Percentiles rank a stretch among this genome's conserved stretches.
These are phyloP conservation scores for Pezicula rhizophila DNA, from an alignment of 2,329 filamentous ascomycete genomes.

Conservation along the genomic window DNA sequence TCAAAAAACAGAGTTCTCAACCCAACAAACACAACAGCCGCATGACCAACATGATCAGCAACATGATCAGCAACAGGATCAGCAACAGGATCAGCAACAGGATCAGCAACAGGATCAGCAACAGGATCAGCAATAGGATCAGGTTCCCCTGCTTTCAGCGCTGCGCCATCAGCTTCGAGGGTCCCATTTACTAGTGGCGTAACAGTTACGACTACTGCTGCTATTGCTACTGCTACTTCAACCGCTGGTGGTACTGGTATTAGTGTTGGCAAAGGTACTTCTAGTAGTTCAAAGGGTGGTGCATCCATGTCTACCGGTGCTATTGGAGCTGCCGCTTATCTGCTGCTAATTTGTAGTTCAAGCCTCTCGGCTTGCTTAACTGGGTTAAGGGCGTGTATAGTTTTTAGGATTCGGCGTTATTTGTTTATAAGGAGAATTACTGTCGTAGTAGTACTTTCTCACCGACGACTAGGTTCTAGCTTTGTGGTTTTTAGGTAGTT, in stretches of 20 bases:
- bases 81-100: slow-evolving; percentile 34
- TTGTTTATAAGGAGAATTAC: no score
- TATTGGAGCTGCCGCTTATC: slow-evolving; percentile 36
- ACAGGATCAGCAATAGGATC: slow-evolving; percentile 32
- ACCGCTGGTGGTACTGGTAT: slow-evolving; percentile 27
- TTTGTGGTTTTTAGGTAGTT: no score
- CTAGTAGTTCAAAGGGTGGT: slow-evolving; percentile 27
- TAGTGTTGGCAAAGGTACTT: slow-evolving; percentile 21
- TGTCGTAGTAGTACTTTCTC: no score
- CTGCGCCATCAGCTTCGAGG: slow-evolving; percentile 40
- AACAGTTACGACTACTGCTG: slow-evolving; percentile 31
- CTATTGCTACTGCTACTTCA: slow-evolving; percentile 18
- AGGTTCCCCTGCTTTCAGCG: slow-evolving; percentile 43
- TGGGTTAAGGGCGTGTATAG: no score
- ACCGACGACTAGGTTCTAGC: no score
- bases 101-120: slow-evolving; percentile 35
- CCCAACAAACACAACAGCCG: slow-evolving; percentile 39
- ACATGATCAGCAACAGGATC: slow-evolving; percentile 28
- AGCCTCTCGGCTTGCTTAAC: no score
- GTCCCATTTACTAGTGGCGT: slow-evolving; percentile 52
- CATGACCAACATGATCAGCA: slow-evolving; percentile 37
- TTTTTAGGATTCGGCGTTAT: no score
- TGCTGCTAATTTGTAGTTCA: not conserved
- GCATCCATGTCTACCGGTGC: slow-evolving; percentile 30
- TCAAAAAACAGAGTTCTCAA: slow-evolving; percentile 41